These are phyloP conservation scores for Eimeria acervulina DNA, from an alignment of 169 alveolate species.

Conservation along the genomic window DNA sequence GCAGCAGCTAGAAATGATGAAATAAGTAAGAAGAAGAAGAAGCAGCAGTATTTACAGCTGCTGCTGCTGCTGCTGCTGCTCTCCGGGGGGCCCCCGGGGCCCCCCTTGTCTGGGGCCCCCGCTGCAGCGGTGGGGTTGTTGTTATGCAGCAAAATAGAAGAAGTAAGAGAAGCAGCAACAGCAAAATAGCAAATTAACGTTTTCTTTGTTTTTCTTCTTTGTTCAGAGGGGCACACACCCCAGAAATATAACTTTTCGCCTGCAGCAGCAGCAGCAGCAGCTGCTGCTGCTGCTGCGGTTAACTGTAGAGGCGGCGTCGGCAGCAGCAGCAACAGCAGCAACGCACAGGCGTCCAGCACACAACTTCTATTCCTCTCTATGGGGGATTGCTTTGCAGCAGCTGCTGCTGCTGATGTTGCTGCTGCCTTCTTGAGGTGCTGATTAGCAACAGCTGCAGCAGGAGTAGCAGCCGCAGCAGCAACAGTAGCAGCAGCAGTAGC, in stretches of 20 bases:
- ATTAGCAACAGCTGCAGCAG: not conserved
- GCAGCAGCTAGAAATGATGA: not conserved
- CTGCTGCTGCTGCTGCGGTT: constrained; percentile 11
- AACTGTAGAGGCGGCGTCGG: not conserved
- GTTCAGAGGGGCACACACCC: not conserved
- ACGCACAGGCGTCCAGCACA: not conserved
- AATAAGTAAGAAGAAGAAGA: too few relatives aligned
- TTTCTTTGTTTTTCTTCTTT: not conserved
- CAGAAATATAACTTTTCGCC: not conserved
- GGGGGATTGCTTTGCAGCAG: not conserved
- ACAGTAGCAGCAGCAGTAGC: constrained; percentile 33
- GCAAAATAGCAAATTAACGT: not conserved
- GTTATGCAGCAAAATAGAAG: not conserved
- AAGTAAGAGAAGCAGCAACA: not conserved
- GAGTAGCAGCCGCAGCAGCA: not conserved
- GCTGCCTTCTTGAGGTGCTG: not conserved
- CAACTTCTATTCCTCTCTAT: not conserved
- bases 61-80: too few relatives aligned
- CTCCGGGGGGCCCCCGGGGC: not conserved
- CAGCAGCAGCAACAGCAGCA: too few relatives aligned
- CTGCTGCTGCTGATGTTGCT: constrained; percentile 18
- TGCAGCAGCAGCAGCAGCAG: not conserved
- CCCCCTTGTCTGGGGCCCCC: constrained; percentile 8
- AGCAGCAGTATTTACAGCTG: too few relatives aligned
- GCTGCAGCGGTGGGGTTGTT: constrained; percentile 22